These are phyloP conservation scores for Aspergillus sp. DNA, from an alignment of 2,329 filamentous ascomycete genomes.

Conservation along the genomic window DNA sequence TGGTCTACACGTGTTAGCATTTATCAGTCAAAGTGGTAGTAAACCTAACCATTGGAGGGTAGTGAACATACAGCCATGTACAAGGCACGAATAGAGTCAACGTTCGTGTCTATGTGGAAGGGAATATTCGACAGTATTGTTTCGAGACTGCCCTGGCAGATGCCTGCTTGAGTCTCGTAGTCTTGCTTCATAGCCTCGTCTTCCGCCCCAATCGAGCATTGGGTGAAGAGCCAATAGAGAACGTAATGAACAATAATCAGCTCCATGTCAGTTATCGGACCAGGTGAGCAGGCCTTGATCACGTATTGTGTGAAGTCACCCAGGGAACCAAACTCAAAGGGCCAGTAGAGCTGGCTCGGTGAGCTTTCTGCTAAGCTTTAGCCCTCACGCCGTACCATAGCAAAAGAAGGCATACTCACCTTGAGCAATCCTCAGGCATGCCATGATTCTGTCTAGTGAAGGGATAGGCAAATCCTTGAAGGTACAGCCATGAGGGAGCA, in stretches of 20 bases:
- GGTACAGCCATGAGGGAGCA: conserved; percentile 3
- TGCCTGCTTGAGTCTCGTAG: conserved; percentile 15
- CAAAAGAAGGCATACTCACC: conserved; percentile 1
- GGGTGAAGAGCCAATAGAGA: conserved; percentile 17
- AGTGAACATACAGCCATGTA: conserved; percentile 20
- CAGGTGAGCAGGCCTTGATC: conserved; percentile 17
- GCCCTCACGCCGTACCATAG: neutral
- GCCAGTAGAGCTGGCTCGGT: conserved; percentile 15
- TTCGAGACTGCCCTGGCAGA: conserved; percentile 20
- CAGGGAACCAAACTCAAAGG: conserved; percentile 19
- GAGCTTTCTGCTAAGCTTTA: neutral
- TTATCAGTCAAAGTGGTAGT: too few species aligned
- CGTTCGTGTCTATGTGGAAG: conserved; percentile 12
- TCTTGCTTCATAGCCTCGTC: conserved; percentile 6
- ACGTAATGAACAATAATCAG: conserved; percentile 23
- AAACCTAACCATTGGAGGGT: too few species aligned
- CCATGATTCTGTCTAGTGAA: conserved; percentile 8
- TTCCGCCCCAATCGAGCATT: conserved; percentile 4
- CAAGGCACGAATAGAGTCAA: conserved; percentile 19
- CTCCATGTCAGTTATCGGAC: conserved; percentile 16
- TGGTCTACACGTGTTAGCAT: neutral
- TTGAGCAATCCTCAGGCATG: conserved; percentile 13
- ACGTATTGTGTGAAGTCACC: conserved; percentile 21
- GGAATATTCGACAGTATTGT: conserved; percentile 19
- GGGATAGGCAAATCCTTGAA: conserved; percentile 13